Percentiles rank a stretch among this genome's conserved stretches.
These are phyloP conservation scores for Ulota crispa DNA, from an alignment of 225 moss, liverwort and hornwort species.

Conservation along the genomic window DNA sequence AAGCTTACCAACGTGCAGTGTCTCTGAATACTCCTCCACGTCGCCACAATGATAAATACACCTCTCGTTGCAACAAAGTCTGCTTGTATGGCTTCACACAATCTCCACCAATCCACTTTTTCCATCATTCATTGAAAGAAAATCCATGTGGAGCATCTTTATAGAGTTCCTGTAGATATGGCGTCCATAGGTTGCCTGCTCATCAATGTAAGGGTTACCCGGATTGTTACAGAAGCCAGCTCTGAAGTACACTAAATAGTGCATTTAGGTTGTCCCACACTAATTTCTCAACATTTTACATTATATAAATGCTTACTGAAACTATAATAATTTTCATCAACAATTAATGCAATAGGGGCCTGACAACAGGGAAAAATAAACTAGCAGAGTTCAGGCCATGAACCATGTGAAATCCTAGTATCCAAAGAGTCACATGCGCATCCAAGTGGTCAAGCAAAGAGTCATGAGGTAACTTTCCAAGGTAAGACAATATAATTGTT, in stretches of 20 bases:
- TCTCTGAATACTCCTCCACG: conserved; percentile 15
- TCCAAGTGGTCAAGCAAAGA: no score
- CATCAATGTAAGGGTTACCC: not conserved
- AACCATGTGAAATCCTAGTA: no score
- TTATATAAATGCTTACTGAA: no score
- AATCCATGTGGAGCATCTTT: not conserved
- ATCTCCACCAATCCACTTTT: conserved; percentile 25
- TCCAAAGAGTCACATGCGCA: no score
- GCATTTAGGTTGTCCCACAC: no score
- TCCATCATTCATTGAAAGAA: conserved; percentile 9
- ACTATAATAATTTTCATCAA: no score
- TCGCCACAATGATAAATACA: conserved; percentile 11
- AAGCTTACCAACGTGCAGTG: conserved; percentile 8
- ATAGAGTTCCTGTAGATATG: conserved; percentile 1
- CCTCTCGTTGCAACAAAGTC: conserved; percentile 17
- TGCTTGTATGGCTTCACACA: conserved; percentile 9
- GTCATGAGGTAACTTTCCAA: no score
- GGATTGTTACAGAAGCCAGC: not conserved
- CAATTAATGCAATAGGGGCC: no score
- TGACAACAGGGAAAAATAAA: no score
- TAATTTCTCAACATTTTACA: no score
- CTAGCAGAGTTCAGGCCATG: no score
- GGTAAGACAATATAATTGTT: no score
- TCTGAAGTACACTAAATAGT: not conserved
- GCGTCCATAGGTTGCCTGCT: conserved; percentile 7